These are phyloP conservation scores for Endoconidiophora laricicola DNA, from an alignment of 2,329 filamentous ascomycete species.

Conservation along the genomic window DNA sequence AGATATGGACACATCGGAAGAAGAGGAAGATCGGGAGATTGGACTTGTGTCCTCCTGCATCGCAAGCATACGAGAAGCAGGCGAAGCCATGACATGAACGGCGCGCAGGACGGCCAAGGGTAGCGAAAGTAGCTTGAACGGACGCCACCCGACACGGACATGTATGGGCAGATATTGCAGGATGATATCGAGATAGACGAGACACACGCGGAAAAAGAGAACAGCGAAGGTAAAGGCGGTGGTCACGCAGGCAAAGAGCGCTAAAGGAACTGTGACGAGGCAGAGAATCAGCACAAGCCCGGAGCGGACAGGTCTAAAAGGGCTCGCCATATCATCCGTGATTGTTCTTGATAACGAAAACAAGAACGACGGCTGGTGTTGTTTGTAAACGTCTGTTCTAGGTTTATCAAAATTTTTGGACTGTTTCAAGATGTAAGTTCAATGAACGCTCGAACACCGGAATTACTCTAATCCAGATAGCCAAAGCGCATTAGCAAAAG, in stretches of 20 bases:
- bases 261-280: conserved; percentile 44
- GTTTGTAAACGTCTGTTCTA: background rate
- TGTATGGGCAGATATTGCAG: conserved; percentile 40
- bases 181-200: conserved; percentile 48
- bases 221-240: conserved; percentile 44
- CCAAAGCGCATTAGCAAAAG: too few relatives aligned
- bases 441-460: too few relatives aligned
- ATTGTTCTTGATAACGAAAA: too few relatives aligned
- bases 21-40: background rate
- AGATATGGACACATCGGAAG: background rate
- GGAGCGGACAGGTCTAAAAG: conserved; percentile 37
- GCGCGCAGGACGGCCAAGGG: conserved; percentile 4
- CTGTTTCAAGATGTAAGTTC: too few relatives aligned
- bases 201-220: conserved; percentile 40
- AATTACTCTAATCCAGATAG: too few relatives aligned
- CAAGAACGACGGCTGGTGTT: background rate
- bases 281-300: conserved; percentile 46
- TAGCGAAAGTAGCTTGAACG: conserved; percentile 13
- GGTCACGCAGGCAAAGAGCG: conserved; percentile 46
- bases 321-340: conserved; percentile 25
- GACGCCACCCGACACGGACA: conserved; percentile 8
- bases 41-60: background rate
- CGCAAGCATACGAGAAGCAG: conserved; percentile 1
- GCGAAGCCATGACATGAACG: conserved; percentile 8
- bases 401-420: background rate